Conservation (phyloP, 352 stramenopile genomes). For the Phytophthora chlamydospora region DNA sequence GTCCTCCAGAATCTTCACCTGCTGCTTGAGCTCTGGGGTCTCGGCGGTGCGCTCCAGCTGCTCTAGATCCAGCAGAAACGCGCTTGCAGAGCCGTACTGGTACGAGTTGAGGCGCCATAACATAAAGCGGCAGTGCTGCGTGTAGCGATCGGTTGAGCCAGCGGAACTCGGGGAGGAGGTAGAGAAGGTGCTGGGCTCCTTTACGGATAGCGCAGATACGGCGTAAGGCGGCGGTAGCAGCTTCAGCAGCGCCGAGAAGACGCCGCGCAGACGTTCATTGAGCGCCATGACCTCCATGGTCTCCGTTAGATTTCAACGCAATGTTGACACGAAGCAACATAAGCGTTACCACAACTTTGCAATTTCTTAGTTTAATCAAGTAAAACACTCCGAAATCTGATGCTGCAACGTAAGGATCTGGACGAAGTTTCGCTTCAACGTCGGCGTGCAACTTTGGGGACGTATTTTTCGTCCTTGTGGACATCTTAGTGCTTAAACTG, state of each 20-base stretch:
- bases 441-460: neutral
- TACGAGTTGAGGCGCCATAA: constrained; percentile 64
- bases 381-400: constrained; percentile 2
- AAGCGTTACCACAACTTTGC: constrained; percentile 4
- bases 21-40: constrained; percentile 5
- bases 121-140: constrained; percentile 49
- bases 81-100: constrained; percentile 58
- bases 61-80: constrained; percentile 60
- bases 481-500: constrained; percentile 14
- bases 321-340: constrained; percentile 8
- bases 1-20: constrained; percentile 19
- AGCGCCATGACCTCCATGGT: constrained; percentile 72
- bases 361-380: constrained; percentile 1
- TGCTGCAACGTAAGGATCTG: constrained; percentile 6
- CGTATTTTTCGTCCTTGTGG: constrained; percentile 13
- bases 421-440: neutral
- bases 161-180: constrained; percentile 5
- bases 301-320: neutral
- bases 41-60: constrained; percentile 42
- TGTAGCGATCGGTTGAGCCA: constrained; percentile 13
- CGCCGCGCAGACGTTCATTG: constrained; percentile 67
- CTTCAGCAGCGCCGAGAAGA: constrained; percentile 69
- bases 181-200: neutral
- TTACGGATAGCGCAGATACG: constrained; percentile 3
- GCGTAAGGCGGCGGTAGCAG: constrained; percentile 40